A percentile compares a stretch with the other conserved stretches of the same genome.
Evolutionary conservation across 73 alveolate genomes (phyloP).

Genomic region (Paramecium sonneborni): DNA sequence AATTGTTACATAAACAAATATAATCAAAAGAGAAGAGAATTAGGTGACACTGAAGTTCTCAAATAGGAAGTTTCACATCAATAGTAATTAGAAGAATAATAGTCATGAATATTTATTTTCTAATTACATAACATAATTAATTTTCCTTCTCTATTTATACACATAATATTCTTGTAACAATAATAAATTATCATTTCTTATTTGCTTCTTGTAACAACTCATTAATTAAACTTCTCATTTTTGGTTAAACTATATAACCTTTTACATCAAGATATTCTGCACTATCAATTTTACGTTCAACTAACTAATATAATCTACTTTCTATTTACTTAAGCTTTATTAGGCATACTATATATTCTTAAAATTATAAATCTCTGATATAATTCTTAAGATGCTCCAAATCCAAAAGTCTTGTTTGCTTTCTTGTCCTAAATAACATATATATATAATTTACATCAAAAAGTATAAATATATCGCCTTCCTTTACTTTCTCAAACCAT

Average conservation of each 20-base stretch:
- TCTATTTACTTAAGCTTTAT: neutral
- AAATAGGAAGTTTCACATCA: neutral
- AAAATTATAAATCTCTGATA: neutral
- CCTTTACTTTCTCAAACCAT: slow-evolving; percentile 9
- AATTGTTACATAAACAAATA: slow-evolving; percentile 66
- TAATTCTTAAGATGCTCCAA: slow-evolving; percentile 37
- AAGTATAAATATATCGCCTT: slow-evolving; percentile 29
- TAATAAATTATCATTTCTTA: neutral
- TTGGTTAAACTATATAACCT: slow-evolving; percentile 24
- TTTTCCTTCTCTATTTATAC: neutral
- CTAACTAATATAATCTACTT: neutral
- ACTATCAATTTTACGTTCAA: neutral
- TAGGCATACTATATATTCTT: slow-evolving; percentile 14
- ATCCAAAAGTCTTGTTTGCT: neutral
- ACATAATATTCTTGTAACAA: neutral
- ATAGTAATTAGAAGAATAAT: neutral
- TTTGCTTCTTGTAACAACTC: neutral
- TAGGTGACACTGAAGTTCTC: neutral
- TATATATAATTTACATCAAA: neutral
- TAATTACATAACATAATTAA: neutral
- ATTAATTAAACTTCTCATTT: neutral
- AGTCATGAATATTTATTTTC: neutral
- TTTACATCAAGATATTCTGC: slow-evolving; percentile 13
- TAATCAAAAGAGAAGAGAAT: slow-evolving; percentile 50
- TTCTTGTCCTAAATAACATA: neutral